Base-by-base conservation (phyloP, 129 eudicot species). In the Tagetes patula region DNA sequence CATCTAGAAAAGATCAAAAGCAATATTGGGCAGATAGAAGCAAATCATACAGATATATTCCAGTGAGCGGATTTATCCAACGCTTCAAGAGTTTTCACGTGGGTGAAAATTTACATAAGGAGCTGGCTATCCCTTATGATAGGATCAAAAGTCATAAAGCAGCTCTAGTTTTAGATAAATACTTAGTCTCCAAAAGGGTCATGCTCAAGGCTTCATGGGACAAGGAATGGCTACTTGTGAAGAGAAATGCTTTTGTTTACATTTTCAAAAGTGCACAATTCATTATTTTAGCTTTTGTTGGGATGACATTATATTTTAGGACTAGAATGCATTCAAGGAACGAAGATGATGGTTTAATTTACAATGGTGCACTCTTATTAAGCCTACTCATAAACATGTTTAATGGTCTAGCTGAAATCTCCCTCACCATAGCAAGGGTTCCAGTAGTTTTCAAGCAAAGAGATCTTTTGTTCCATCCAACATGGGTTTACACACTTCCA, bases 361-460 rank as follows among this genome's bases (percentile, higher is more conserved):
- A 84, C 61, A 68, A 82, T 6, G 97, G 92, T 11, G 97, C 97
- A 12, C 73, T 92, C 40, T 43, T 85, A 48, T 87, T 87, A 49
- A 77, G 82, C 42, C 59, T 92, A 76, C 77, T 92, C 38, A 75
- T 76, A 53, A 92, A 89, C 65, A 79, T 85, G 71, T 92, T 83
- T 70, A 89, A 87, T 76, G 94, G 94, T 63, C 83, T 92, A 40
- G 80, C 96, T 20, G 96, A 92, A 77, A 85, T 89, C 34, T 70
- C 96, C 0, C 76, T 89, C 71, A 85, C 80, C 20, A 75, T 89
- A 60, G 78, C 71, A 43, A 87, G 97, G 48, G 84, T 92, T 83
- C 96, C 97, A 1, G 97, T 92, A 4, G 75, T 92, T 67, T 89
- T 80, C 71, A 92, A 92, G 80, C 97, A 92, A 8, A 77, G 97